Base-by-base conservation (phyloP, 1,284 basidiomycete genomes). In the Crucibulum parvulum region DNA sequence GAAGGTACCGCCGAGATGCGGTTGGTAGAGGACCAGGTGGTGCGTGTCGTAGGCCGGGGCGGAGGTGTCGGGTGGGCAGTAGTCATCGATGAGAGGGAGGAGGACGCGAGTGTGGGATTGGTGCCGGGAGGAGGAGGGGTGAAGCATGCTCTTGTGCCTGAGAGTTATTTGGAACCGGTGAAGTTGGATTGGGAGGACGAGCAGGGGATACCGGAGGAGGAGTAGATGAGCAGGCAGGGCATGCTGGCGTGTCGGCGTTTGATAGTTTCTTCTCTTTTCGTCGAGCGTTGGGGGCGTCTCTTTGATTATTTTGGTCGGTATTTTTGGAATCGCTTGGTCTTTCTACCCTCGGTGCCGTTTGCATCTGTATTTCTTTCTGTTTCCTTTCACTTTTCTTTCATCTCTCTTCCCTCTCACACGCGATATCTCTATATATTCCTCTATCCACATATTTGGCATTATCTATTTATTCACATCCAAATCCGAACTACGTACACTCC, bases 31-130 rank as follows among this genome's bases (percentile, higher is more conserved):
- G 90, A 88, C 57, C 89, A 92, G 74, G 65, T 89, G 46, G 86
- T 93, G 15, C 77, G 78, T 3, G 88, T 92, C 37, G 74, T 92
- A 2, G 89, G 89, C 1, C 71, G 89, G 50, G 90, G 90, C 1
- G 90, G 90, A 0, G 90, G 89, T 0, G 87, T 89, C 4, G 90
- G 91, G 0, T 91, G 90, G 90, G 90, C 89, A 0, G 86, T 91
- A 13, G 90, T 87, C 43, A 71, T 81, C 45, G 76, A 77, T 47
- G 83, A 51, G 24, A 77, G 50, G 58, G 54, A 43, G 68, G 37
- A 64, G 64, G 70, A 75, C 71, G 57, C 53, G 55, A 78, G 76
- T 52, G 58, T n/a, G 3, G 47, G 56, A 24, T 24, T 24, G 24
- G 60, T 36, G 51, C 62, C 24, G 31, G 56, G 57, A 31, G 63